Evolutionary conservation across 2,329 filamentous ascomycete species (phyloP), one percentile per base, ranked within the genome.

Genomic region (Polytolypa hystricis): DNA sequence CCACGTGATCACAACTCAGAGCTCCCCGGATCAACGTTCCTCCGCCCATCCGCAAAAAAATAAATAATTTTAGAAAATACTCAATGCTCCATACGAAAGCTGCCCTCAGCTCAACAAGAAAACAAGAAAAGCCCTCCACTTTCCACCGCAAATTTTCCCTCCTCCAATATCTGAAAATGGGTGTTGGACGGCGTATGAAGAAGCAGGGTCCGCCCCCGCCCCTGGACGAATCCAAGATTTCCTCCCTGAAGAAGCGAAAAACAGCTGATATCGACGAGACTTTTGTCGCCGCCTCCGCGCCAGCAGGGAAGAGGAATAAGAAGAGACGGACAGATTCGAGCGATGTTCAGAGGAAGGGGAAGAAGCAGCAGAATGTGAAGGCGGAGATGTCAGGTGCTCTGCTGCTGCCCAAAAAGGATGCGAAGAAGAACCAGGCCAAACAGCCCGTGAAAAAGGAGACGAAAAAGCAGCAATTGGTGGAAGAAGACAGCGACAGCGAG

Each of bases 161-260:
- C 47, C 18, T 42, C n/a, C n/a, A n/a, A n/a, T n/a, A n/a, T 29
- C 31, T 57, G 57, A 77, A 58, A 54, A 94, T 94, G 87, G 87
- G 85, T 69, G 75, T 78, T 44, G 84, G 86, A 60, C 82, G 86
- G 58, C 84, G 87, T 53, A 93, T 95, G 80, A 84, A 87, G 62
- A 95, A 95, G 66, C 91, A 96, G 73, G 89, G 86, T 38, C 71
- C 81, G 46, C 91, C 91, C 37, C 75, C 81, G 53, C 72, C 81
- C 46, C 73, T 95, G 47, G 84, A 91, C 47, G 84, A 94, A 48
- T 66, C 61, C 14, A 66, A 62, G 56, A 74, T 77, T 47, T 76
- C 60, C 26, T 50, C 56, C 17, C 58, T 47, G 53, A 85, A 79
- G 55, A 95, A 96, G 74, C 77, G 87, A 58, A 96, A 96, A 69